Percentiles rank a stretch among this genome's conserved stretches.
phyloP scores from a whole-genome alignment of 2,329 filamentous ascomycete genomes.

The Alternaria arbusti region DNA sequence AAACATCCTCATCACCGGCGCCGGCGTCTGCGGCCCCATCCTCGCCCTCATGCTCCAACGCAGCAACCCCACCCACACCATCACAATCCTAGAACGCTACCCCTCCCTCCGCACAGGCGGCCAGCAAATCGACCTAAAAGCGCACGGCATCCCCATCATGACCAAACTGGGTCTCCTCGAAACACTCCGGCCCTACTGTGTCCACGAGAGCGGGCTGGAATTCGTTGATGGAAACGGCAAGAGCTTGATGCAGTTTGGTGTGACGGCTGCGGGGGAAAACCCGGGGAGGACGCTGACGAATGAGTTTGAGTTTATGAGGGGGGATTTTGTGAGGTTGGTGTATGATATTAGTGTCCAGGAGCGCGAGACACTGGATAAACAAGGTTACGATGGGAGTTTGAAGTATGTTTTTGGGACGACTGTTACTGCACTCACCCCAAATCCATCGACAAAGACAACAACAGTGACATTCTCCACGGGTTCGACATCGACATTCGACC shows the following conservation, averaged over 20 bases:
- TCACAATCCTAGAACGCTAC: constrained; percentile 54
- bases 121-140: constrained; percentile 56
- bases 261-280: constrained; percentile 49
- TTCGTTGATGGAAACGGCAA: constrained; percentile 40
- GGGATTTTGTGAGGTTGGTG: constrained; percentile 44
- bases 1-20: constrained; percentile 39
- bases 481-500: constrained; percentile 22
- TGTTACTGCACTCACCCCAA: constrained; percentile 22
- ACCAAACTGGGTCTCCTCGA: constrained; percentile 49
- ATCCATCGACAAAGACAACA: constrained; percentile 9
- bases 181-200: constrained; percentile 39
- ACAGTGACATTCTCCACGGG: constrained; percentile 28
- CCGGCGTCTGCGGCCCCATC: constrained; percentile 41
- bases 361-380: constrained; percentile 18
- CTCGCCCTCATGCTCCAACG: constrained; percentile 60
- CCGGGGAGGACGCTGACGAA: constrained; percentile 15
- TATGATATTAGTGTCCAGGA: constrained; percentile 18
- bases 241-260: constrained; percentile 19
- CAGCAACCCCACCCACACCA: constrained; percentile 42
- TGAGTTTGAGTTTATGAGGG: constrained; percentile 43
- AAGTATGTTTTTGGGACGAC: constrained; percentile 19
- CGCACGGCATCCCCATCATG: constrained; percentile 50
- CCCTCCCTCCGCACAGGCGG: constrained; percentile 53
- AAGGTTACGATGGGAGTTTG: constrained; percentile 12
- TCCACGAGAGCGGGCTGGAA: constrained; percentile 49